Evolutionary conservation across 179 eudicot species (phyloP).

Genomic region (Dionaea muscipula): DNA sequence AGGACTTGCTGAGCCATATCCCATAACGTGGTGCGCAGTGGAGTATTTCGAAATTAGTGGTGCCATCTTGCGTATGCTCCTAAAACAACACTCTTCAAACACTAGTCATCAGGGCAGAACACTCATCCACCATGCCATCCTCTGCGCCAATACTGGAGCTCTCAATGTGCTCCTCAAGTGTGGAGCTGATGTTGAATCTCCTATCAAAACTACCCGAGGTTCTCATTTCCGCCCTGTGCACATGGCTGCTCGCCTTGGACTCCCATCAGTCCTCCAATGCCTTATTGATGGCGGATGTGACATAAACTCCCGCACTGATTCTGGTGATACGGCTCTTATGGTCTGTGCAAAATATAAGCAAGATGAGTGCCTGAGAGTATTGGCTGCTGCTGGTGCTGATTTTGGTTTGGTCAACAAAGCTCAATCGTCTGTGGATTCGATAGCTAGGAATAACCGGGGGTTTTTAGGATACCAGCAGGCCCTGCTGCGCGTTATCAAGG

Average conservation of each 20-base stretch:
- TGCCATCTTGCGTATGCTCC: constrained; percentile 50
- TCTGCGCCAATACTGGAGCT: constrained; percentile 45
- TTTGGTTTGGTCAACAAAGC: constrained; percentile 45
- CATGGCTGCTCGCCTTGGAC: constrained; percentile 71
- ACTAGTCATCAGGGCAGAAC: constrained; percentile 51
- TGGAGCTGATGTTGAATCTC: constrained; percentile 41
- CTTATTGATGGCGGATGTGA: constrained; percentile 55
- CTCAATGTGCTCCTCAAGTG: constrained; percentile 35
- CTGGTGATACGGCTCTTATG: constrained; percentile 71
- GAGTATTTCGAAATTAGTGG: constrained; percentile 79
- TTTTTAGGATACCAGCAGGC: constrained; percentile 36
- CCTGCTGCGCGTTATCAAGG: constrained; percentile 26
- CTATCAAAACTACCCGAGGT: constrained; percentile 30
- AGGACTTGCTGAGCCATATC: constrained; percentile 77
- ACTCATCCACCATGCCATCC: constrained; percentile 84
- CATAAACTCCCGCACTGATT: constrained; percentile 40
- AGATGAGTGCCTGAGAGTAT: constrained; percentile 47
- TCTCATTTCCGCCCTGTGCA: constrained; percentile 47
- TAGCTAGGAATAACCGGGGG: constrained; percentile 46
- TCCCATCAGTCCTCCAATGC: constrained; percentile 25
- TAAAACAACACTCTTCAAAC: constrained; percentile 27
- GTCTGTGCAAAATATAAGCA: constrained; percentile 39
- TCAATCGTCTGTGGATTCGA: constrained; percentile 35
- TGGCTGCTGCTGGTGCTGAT: constrained; percentile 68
- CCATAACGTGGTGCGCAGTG: constrained; percentile 77